A percentile compares a stretch with the other conserved stretches of the same genome.
Evolutionary conservation across 2,329 filamentous ascomycete species (phyloP).

Genomic region (Sporothrix humicola): DNA sequence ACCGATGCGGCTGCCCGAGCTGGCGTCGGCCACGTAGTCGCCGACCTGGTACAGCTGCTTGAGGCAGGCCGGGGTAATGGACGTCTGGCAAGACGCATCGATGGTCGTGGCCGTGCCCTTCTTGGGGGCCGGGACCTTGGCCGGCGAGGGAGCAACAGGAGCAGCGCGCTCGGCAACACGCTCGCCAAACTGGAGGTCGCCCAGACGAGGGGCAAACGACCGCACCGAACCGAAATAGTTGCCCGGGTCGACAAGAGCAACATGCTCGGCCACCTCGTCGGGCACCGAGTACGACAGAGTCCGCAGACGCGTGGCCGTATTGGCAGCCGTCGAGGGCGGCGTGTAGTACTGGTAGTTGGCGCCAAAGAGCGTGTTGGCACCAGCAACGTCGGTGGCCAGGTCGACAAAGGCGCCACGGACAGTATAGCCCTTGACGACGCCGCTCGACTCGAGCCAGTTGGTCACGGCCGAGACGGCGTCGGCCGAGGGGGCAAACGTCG

Average conservation of each 20-base stretch:
- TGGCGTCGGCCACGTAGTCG: slow-evolving; percentile 45
- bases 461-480: slow-evolving; percentile 57
- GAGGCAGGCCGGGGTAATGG: slow-evolving; percentile 56
- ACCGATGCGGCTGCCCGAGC: slow-evolving; percentile 49
- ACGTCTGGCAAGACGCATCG: slow-evolving; percentile 40
- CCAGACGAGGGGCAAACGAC: slow-evolving; percentile 30
- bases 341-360: slow-evolving; percentile 43
- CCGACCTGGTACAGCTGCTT: slow-evolving; percentile 55
- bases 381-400: slow-evolving; percentile 41
- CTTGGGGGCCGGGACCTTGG: background rate
- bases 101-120: slow-evolving; percentile 43
- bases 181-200: slow-evolving; percentile 24
- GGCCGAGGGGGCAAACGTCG: slow-evolving; percentile 57
- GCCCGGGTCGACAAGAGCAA: slow-evolving; percentile 69
- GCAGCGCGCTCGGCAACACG: slow-evolving; percentile 13
- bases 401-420: slow-evolving; percentile 49
- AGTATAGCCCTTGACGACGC: slow-evolving; percentile 49
- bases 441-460: slow-evolving; percentile 60
- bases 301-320: slow-evolving; percentile 53
- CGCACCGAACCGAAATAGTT: slow-evolving; percentile 58
- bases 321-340: slow-evolving; percentile 3
- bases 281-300: slow-evolving; percentile 66
- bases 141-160: background rate
- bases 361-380: slow-evolving; percentile 42
- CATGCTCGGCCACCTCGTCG: slow-evolving; percentile 56